Evolutionary conservation across 2,329 filamentous ascomycete genomes (phyloP), one percentile per base, ranked within the genome.

Genomic region (Colletotrichum melonis): DNA sequence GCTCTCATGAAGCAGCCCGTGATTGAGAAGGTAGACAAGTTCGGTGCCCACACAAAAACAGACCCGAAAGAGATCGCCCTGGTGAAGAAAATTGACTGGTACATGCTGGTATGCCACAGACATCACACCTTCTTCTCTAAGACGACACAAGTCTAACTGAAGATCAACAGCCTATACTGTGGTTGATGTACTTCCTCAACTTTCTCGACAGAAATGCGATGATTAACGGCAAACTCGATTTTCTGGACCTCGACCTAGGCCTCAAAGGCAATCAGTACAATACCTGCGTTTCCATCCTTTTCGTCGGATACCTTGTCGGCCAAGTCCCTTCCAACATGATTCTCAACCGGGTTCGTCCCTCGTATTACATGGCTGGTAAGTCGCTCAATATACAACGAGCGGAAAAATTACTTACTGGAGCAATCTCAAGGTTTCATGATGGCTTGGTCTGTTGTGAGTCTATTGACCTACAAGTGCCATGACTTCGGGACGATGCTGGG

Each of bases 21-120:
- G 16, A 26, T 66, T 16, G 76, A 76, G n/a, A 77, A 76, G 22
- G 67, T 76, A 11, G 83, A 84, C 67, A 82, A 84, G 75, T 83
- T 81, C 8, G 83, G 83, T 30, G 82, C 82, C 6, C 78, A 80
- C 64, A 80, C 80, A 64, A 84, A 84, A 76, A 83, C 82, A 3
- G 82, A 84, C 62, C 82, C 82, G 2, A 81, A 74, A 42, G 81
- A 83, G 62, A 82, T 82, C 71, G 79, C 78, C 5, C 74, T 83
- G 16, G 81, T 83, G 19, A 79, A 77, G 62, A 82, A 81, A 73
- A 76, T 83, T 4, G 82, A 83, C 74, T 67, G 77, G 54, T 81
- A 79, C 74, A 82, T 83, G 28, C 79, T 83, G 70, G 78, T 78
- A 65, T 49, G 75, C 56, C 19, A 57, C 12, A 38, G 14, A 7